Percentiles rank a stretch among this genome's conserved stretches.
Evolutionary conservation across 176 grass and related monocot species (phyloP).

Genomic region (Microstegium vimineum): DNA sequence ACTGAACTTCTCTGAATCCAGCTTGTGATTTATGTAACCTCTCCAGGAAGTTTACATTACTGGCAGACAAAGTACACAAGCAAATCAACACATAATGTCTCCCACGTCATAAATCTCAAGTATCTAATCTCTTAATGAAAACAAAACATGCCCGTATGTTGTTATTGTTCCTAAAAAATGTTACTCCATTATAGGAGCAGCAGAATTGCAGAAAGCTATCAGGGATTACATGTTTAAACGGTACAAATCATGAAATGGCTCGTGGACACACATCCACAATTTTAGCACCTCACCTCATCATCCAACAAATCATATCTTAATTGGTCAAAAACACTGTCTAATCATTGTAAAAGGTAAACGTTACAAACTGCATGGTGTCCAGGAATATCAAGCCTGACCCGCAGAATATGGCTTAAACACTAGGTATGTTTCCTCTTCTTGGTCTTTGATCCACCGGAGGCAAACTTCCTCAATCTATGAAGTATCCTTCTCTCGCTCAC

Average conservation of each 20-base stretch:
- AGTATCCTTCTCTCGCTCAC: constrained; percentile 75
- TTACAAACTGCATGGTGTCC: background rate
- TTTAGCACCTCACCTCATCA: background rate
- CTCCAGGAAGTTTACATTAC: background rate
- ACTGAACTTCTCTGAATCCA: background rate
- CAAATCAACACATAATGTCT: background rate
- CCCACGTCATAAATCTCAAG: too few relatives aligned
- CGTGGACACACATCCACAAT: background rate
- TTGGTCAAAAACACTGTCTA: background rate
- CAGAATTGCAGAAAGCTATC: background rate
- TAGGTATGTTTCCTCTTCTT: constrained; percentile 69
- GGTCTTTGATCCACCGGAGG: constrained; percentile 28
- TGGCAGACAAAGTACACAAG: background rate
- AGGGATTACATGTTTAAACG: background rate
- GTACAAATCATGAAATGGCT: background rate
- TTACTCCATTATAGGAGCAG: background rate
- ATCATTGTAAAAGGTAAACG: background rate
- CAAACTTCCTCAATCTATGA: constrained; percentile 49
- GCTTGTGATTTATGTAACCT: background rate
- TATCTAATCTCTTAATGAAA: background rate
- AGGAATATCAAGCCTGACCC: background rate
- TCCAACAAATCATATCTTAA: background rate
- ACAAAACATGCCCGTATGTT: background rate
- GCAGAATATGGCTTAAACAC: background rate
- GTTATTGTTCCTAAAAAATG: background rate